A percentile compares a stretch with the other conserved stretches of the same genome.
Conservation (phyloP, 2,329 filamentous ascomycete genomes). For the Fusarium anthophilum region DNA sequence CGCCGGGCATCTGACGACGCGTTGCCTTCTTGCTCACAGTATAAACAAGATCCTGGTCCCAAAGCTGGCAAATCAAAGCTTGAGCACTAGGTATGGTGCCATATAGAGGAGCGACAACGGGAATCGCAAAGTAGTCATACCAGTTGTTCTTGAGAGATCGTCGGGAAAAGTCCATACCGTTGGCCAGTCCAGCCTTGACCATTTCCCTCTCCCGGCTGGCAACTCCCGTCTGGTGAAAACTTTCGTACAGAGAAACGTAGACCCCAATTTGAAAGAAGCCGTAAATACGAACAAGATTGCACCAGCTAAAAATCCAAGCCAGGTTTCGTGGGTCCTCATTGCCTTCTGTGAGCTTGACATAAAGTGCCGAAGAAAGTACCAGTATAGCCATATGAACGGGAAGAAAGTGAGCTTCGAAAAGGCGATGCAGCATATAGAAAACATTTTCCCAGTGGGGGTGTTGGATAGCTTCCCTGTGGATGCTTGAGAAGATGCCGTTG, state of each 20-base stretch:
- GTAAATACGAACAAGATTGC: conserved; percentile 66
- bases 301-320: conserved; percentile 67
- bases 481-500: conserved; percentile 64
- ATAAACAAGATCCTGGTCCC: conserved; percentile 75
- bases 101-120: conserved; percentile 73
- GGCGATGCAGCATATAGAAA: conserved; percentile 68
- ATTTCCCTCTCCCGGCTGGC: conserved; percentile 71
- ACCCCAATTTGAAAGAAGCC: conserved; percentile 71
- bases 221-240: conserved; percentile 71
- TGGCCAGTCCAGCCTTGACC: conserved; percentile 69
- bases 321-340: conserved; percentile 62
- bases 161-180: conserved; percentile 72
- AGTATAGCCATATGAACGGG: conserved; percentile 74
- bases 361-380: conserved; percentile 69
- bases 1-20: conserved; percentile 58
- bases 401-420: conserved; percentile 80
- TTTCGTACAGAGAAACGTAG: conserved; percentile 74
- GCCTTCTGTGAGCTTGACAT: conserved; percentile 63
- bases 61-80: conserved; percentile 75
- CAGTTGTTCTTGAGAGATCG: conserved; percentile 65
- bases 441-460: conserved; percentile 65
- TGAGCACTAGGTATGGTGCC: conserved; percentile 74
- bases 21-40: conserved; percentile 76
- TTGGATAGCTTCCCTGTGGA: conserved; percentile 61
- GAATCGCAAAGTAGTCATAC: conserved; percentile 71